These are phyloP conservation scores for Penicillium cosmopolitanum DNA, from an alignment of 495 filamentous ascomycete species.

Conservation along the genomic window DNA sequence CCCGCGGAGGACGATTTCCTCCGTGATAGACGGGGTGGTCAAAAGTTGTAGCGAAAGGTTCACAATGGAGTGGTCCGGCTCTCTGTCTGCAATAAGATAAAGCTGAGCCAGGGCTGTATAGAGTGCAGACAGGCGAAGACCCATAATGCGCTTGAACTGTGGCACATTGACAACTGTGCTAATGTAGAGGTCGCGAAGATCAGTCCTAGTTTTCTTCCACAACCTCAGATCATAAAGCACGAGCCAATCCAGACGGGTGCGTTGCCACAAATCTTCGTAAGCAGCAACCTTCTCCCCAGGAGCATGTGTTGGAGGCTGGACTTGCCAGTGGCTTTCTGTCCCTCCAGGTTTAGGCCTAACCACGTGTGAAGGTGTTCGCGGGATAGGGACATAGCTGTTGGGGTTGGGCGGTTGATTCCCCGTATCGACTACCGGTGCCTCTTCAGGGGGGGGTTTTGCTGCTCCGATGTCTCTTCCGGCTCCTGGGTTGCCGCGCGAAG, in stretches of 20 bases:
- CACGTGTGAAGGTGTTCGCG: slow-evolving; percentile 38
- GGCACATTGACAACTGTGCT: slow-evolving; percentile 94
- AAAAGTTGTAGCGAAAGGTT: slow-evolving; percentile 95
- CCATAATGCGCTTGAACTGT: slow-evolving; percentile 94
- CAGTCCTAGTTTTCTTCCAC: slow-evolving; percentile 93
- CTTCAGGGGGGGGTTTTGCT: slow-evolving; percentile 38
- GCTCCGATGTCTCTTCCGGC: slow-evolving; percentile 62
- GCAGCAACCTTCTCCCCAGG: slow-evolving; percentile 60
- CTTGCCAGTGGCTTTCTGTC: slow-evolving; percentile 82
- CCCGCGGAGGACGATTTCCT: slow-evolving; percentile 90
- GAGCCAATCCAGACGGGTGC: slow-evolving; percentile 91
- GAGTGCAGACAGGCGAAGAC: slow-evolving; percentile 86
- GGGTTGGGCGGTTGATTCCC: slow-evolving; percentile 28
- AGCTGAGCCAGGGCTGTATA: slow-evolving; percentile 93
- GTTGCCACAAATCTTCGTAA: slow-evolving; percentile 83
- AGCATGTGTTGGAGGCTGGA: slow-evolving; percentile 67
- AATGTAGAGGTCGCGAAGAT: slow-evolving; percentile 92
- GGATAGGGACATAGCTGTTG: slow-evolving; percentile 39
- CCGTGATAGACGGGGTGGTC: slow-evolving; percentile 93
- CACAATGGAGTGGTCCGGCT: slow-evolving; percentile 98
- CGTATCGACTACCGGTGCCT: slow-evolving; percentile 17
- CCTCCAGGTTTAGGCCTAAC: slow-evolving; percentile 40
- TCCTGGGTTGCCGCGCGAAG: slow-evolving; percentile 15
- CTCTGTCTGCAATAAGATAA: slow-evolving; percentile 93
- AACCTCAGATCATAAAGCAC: slow-evolving; percentile 94